Base-by-base conservation (phyloP, 2,329 filamentous ascomycete genomes). In the Fusarium verticillioides region DNA sequence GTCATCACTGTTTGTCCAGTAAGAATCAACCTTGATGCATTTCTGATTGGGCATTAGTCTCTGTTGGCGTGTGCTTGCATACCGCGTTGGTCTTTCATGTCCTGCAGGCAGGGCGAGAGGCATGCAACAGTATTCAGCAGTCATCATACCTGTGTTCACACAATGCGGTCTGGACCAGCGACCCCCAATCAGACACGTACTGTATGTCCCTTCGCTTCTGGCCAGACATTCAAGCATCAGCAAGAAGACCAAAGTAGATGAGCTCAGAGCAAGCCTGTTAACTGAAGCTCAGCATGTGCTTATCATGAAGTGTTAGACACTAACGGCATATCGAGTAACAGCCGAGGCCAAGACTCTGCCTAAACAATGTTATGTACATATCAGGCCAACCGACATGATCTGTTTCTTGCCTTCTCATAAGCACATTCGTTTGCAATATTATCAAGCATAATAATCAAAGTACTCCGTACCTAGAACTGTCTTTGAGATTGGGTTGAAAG, bases 11-110 rank as follows among this genome's bases (percentile, higher is more conserved):
- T 36, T 54, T 37, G 26, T 46, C 65, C 60, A 65, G 37, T 57
- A 66, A 50, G 46, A 47, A 54, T 56, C 34, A 32, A 49, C 43
- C 54, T 23, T 47, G 32, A 39, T 60, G 49, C 19, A 58, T 67
- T 26, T 56, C 53, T 60, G 54, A 75, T 75, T 73, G 71, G 72
- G 50, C 46, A 42, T 58, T 57, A 58, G 52, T 28, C 26, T 62
- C 56, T 54, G 46, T 56, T 46, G 60, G 65, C 49, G 47, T 63
- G 50, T 68, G 62, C 65, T 68, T 67, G 75, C 70, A 77, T 74
- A 28, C 61, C 59, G 28, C 23, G 52, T 67, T 66, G 60, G 53
- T 67, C 44, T 57, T 47, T 56, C 28, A 23, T 28, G 64, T 57
- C 64, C 32, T 21, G 52, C 34, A 42, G 21, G 60, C 47, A 70